Percentiles rank a stretch among this genome's conserved stretches.
Evolutionary conservation across 805 yeast species (phyloP).

Genomic region (Suhomyces prunicola): DNA sequence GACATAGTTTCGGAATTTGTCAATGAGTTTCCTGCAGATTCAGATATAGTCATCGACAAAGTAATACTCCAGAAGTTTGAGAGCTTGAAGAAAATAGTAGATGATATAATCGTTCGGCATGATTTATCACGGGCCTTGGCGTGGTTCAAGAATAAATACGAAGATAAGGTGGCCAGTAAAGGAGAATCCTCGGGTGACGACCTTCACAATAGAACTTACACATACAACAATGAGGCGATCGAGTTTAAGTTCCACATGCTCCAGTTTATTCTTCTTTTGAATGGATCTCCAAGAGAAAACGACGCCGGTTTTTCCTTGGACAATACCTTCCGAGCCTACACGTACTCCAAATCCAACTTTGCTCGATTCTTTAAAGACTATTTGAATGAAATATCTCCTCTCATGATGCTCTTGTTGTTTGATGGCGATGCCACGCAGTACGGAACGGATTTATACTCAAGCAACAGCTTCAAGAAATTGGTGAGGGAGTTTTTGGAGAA

Average conservation of each 20-base stretch:
- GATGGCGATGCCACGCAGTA: conserved; percentile 4
- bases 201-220: background rate
- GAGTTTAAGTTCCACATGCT: conserved; percentile 42
- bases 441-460: conserved; percentile 6
- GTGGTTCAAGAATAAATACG: conserved; percentile 31
- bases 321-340: conserved; percentile 30
- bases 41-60: conserved; percentile 20
- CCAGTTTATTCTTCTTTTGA: conserved; percentile 32
- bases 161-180: conserved; percentile 8
- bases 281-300: conserved; percentile 10
- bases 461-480: conserved; percentile 15
- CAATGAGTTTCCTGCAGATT: conserved; percentile 15
- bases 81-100: conserved; percentile 30
- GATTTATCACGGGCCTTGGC: conserved; percentile 28
- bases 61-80: conserved; percentile 25
- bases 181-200: background rate
- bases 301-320: conserved; percentile 15
- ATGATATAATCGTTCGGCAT: conserved; percentile 29
- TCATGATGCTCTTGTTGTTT: conserved; percentile 29
- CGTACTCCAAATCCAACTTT: conserved; percentile 38
- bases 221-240: conserved; percentile 16
- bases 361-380: conserved; percentile 30
- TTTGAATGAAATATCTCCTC: conserved; percentile 31
- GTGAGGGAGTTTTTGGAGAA: conserved; percentile 21
- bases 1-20: conserved; percentile 31